Evolutionary conservation across 1,284 basidiomycete species (phyloP).

Genomic region (Papiliotrema laurentii): DNA sequence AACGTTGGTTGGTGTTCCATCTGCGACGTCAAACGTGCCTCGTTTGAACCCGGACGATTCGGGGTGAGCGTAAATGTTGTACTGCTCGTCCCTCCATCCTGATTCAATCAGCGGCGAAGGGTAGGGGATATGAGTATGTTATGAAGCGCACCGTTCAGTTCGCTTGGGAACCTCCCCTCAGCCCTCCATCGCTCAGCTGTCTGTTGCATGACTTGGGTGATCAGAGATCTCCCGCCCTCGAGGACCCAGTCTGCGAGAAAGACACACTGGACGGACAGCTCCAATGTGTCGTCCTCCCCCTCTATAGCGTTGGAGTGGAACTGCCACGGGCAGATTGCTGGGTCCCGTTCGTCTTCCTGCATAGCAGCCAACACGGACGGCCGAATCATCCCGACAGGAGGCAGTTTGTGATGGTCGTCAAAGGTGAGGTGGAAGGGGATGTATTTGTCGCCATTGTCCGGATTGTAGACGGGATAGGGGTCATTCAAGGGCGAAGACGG

Average conservation of each 20-base stretch:
- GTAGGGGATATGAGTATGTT: too few relatives aligned
- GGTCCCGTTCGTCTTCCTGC: slow-evolving; percentile 5
- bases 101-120: neutral
- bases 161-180: slow-evolving; percentile 40
- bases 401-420: slow-evolving; percentile 14
- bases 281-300: slow-evolving; percentile 5
- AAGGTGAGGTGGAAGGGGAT: slow-evolving; percentile 25
- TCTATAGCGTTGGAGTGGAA: slow-evolving; percentile 7
- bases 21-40: slow-evolving; percentile 36
- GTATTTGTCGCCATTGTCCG: slow-evolving; percentile 11
- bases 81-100: slow-evolving; percentile 79
- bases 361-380: slow-evolving; percentile 20
- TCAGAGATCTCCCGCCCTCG: slow-evolving; percentile 21
- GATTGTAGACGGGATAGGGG: slow-evolving; percentile 20
- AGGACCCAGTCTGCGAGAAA: slow-evolving; percentile 25
- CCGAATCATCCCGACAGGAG: slow-evolving; percentile 23
- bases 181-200: slow-evolving; percentile 42
- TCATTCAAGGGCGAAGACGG: slow-evolving; percentile 20
- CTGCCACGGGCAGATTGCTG: slow-evolving; percentile 8
- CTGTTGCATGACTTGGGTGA: slow-evolving; percentile 40
- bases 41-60: slow-evolving; percentile 51
- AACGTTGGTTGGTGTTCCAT: slow-evolving; percentile 53
- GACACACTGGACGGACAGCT: slow-evolving; percentile 15
- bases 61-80: slow-evolving; percentile 72
- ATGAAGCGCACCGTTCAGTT: slow-evolving; percentile 46